Conservation (phyloP, 2,329 filamentous ascomycete species). For the Biscogniauxia marginata region DNA sequence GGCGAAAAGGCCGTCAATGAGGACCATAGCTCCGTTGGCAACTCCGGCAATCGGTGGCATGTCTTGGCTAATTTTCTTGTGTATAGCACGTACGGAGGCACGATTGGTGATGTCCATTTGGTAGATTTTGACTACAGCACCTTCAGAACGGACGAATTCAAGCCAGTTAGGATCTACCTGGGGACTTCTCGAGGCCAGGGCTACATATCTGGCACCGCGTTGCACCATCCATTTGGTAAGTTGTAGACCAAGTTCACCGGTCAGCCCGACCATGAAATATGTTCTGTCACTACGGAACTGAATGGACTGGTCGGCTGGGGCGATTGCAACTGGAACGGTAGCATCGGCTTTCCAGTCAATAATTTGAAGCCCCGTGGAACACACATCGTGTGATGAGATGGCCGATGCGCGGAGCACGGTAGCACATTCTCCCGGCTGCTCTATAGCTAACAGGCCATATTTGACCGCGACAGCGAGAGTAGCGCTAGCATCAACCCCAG, state of each 20-base stretch:
- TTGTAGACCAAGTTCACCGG: constrained; percentile 10
- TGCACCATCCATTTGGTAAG: constrained; percentile 16
- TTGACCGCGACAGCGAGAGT: not conserved
- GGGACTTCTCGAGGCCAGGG: constrained; percentile 9
- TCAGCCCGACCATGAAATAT: constrained; percentile 14
- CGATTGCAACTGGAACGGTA: not conserved
- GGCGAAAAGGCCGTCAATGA: constrained; percentile 33
- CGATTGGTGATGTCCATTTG: constrained; percentile 4
- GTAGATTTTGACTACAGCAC: constrained; percentile 4
- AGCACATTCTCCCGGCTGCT: not conserved
- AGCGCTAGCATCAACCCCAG: not conserved
- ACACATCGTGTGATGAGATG: not conserved
- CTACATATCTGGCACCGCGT: constrained; percentile 11
- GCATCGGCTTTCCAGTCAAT: constrained; percentile 6
- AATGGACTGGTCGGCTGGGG: constrained; percentile 2
- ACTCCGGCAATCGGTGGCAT: constrained; percentile 39
- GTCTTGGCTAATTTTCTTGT: constrained; percentile 21
- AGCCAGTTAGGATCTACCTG: constrained; percentile 9
- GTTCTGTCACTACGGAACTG: constrained; percentile 6
- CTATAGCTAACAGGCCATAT: not conserved
- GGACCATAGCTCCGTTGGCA: constrained; percentile 37
- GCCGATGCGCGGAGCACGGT: not conserved
- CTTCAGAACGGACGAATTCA: not conserved
- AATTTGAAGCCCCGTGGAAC: not conserved
- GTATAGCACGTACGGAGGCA: constrained; percentile 7